phyloP scores from a whole-genome alignment of 2,329 filamentous ascomycete species.

The Trichoderma oligosporum region DNA sequence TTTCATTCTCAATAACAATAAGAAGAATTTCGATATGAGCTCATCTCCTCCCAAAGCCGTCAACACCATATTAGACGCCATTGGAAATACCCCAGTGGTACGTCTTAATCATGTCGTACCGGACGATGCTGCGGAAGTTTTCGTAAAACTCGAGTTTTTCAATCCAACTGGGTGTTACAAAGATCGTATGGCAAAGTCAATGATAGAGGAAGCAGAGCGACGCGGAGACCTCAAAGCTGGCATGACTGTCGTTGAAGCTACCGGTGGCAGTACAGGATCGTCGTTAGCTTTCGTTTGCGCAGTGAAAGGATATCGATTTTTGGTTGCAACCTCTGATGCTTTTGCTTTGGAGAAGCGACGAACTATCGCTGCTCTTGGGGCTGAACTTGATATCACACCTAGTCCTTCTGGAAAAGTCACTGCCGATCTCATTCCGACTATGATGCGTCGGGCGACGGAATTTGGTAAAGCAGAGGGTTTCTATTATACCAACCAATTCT shows the following conservation, averaged over 20 bases:
- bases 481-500: slow-evolving; percentile 19
- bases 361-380: slow-evolving; percentile 20
- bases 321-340: not conserved
- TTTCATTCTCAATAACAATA: not conserved
- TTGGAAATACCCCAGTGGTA: not conserved
- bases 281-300: not conserved
- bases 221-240: slow-evolving; percentile 1
- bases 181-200: not conserved
- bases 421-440: slow-evolving; percentile 12
- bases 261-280: not conserved
- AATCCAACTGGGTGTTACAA: not conserved
- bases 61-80: not conserved
- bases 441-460: not conserved
- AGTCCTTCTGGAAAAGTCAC: slow-evolving; percentile 18
- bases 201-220: slow-evolving; percentile 4
- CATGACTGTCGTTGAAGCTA: slow-evolving; percentile 7
- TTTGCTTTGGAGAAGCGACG: slow-evolving; percentile 20
- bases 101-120: slow-evolving; percentile 1
- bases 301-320: not conserved
- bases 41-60: not conserved
- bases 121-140: not conserved
- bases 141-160: not conserved
- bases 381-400: slow-evolving; percentile 15
- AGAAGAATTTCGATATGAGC: not conserved
- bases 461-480: not conserved